Evolutionary conservation across 179 eudicot species (phyloP).

Genomic region (Silene coronaria): DNA sequence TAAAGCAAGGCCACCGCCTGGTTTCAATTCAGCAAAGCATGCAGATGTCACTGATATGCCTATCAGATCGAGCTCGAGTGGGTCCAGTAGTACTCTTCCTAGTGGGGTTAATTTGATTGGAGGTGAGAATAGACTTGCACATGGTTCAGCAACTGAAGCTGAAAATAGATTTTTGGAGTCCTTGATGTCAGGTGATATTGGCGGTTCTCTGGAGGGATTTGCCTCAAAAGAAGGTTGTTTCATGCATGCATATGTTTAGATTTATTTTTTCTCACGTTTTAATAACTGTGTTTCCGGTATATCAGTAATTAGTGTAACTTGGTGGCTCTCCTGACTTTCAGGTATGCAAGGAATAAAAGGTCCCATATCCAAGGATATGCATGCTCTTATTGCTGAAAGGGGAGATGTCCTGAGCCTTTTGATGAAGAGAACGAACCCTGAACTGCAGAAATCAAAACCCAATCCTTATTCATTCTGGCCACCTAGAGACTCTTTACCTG

Average conservation of each 20-base stretch:
- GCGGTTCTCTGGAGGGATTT: slow-evolving; percentile 54
- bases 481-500: slow-evolving; percentile 45
- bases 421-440: slow-evolving; percentile 58
- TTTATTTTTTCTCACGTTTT: not conserved
- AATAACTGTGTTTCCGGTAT: not conserved
- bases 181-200: slow-evolving; percentile 58
- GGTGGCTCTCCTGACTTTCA: slow-evolving; percentile 28
- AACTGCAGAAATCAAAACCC: slow-evolving; percentile 58
- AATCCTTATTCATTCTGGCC: slow-evolving; percentile 59
- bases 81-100: slow-evolving; percentile 41
- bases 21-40: slow-evolving; percentile 60
- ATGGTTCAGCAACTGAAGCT: slow-evolving; percentile 54
- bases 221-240: slow-evolving; percentile 60
- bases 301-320: not conserved
- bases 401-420: slow-evolving; percentile 56
- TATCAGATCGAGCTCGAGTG: slow-evolving; percentile 38
- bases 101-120: slow-evolving; percentile 42
- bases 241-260: not conserved
- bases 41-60: slow-evolving; percentile 49
- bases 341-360: slow-evolving; percentile 65
- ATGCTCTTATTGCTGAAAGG: slow-evolving; percentile 49
- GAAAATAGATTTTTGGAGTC: slow-evolving; percentile 89
- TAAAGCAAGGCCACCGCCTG: slow-evolving; percentile 87
- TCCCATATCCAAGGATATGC: slow-evolving; percentile 37
- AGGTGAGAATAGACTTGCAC: slow-evolving; percentile 44